phyloP scores from a whole-genome alignment of 495 filamentous ascomycete genomes.

The Neurospora sp. region DNA sequence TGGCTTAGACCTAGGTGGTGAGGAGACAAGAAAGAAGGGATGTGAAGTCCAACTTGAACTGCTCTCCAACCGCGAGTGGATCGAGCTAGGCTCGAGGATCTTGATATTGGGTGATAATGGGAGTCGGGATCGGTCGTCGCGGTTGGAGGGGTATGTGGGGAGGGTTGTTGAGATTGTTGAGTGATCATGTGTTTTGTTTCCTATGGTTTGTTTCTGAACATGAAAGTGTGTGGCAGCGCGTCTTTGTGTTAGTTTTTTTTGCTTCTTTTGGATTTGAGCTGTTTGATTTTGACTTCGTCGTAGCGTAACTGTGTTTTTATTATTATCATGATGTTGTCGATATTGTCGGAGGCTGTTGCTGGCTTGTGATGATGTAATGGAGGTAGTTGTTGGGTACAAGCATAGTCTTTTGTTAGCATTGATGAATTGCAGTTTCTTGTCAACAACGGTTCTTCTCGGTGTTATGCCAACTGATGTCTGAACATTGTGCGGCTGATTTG shows the following conservation, averaged over 20 bases:
- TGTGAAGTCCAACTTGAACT: slow-evolving; percentile 68
- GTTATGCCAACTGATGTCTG: neutral
- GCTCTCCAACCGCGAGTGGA: slow-evolving; percentile 68
- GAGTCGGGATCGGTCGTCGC: slow-evolving; percentile 46
- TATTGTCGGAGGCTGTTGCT: neutral
- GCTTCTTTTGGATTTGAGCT: neutral
- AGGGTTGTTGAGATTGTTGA: slow-evolving; percentile 47
- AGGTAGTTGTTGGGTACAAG: neutral
- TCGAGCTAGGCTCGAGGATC: slow-evolving; percentile 70
- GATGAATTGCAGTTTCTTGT: neutral
- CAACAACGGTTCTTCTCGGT: neutral
- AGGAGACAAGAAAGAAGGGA: slow-evolving; percentile 28
- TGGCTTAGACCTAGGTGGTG: neutral
- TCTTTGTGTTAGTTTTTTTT: slow-evolving; percentile 2
- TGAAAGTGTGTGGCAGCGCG: neutral
- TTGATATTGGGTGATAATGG: slow-evolving; percentile 50
- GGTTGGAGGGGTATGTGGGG: slow-evolving; percentile 57
- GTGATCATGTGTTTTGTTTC: slow-evolving; percentile 13
- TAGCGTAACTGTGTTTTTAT: neutral
- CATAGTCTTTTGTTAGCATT: neutral
- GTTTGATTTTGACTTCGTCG: neutral
- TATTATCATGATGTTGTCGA: neutral
- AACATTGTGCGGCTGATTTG: neutral
- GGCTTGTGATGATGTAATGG: neutral
- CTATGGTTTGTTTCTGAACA: neutral